phyloP scores from a whole-genome alignment of 257 asterid genomes.

The Solanum sejunctum region DNA sequence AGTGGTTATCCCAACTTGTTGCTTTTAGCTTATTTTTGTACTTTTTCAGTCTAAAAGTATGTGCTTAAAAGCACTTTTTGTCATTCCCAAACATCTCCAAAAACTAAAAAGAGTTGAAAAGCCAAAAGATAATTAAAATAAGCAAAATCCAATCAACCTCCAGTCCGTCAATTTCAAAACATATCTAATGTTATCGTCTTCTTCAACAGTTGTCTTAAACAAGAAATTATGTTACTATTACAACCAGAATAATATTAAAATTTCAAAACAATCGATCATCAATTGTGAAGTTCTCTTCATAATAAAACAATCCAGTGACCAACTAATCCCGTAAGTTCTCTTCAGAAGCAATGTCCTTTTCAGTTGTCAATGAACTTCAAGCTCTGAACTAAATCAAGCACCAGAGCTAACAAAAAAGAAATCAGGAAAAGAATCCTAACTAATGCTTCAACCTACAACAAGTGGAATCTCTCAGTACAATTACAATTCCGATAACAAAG shows the following conservation, averaged over 20 bases:
- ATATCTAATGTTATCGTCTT: background rate
- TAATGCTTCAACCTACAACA: background rate
- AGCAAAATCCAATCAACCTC: no score
- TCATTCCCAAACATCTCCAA: no score
- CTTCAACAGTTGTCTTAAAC: background rate
- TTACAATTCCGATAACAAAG: background rate
- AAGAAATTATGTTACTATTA: background rate
- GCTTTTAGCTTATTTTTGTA: no score
- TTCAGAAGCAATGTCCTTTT: conserved; percentile 54
- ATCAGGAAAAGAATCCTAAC: conserved; percentile 17
- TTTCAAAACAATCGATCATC: background rate
- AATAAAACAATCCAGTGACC: background rate
- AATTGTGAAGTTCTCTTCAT: background rate
- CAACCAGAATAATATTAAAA: background rate
- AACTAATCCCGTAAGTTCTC: conserved; percentile 55
- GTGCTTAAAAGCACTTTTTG: no score
- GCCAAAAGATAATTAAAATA: no score
- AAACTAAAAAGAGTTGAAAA: no score
- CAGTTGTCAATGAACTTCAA: conserved; percentile 58
- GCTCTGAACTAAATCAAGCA: conserved; percentile 24
- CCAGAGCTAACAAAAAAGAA: conserved; percentile 16
- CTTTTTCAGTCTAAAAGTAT: no score
- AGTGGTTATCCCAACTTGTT: no score
- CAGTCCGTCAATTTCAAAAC: background rate
- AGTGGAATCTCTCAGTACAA: background rate